phyloP scores from a whole-genome alignment of 345 rosid species.

The Aquilaria malaccensis region DNA sequence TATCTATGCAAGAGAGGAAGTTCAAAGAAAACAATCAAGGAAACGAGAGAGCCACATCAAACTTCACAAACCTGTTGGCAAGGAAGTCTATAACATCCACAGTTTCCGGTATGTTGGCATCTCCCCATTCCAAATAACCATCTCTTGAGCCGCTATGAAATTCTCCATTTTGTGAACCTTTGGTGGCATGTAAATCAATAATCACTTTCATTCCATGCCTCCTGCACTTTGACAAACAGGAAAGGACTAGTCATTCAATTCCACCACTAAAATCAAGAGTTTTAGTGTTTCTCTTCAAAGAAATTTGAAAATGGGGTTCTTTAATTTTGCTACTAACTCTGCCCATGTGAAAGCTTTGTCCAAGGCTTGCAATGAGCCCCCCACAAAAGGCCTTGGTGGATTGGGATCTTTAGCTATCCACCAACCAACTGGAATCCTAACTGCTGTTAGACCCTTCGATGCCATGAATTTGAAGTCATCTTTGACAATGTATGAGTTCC shows the following conservation, averaged over 20 bases:
- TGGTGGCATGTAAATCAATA: conserved; percentile 25
- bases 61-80: conserved; percentile 17
- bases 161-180: conserved; percentile 28
- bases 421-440: conserved; percentile 36
- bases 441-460: conserved; percentile 22
- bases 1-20: not conserved
- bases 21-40: not conserved
- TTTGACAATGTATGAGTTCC: conserved; percentile 26
- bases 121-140: conserved; percentile 39
- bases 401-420: conserved; percentile 31
- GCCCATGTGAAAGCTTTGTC: conserved; percentile 36
- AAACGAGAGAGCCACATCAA: not conserved
- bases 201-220: conserved; percentile 24
- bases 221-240: not conserved
- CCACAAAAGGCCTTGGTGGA: conserved; percentile 31
- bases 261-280: not conserved
- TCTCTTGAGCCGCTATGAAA: conserved; percentile 27
- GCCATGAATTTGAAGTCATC: conserved; percentile 33
- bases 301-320: too few relatives aligned
- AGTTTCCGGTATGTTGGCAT: conserved; percentile 23
- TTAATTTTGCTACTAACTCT: conserved; percentile 11
- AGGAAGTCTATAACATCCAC: conserved; percentile 31
- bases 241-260: not conserved
- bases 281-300: too few relatives aligned
- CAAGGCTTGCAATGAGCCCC: conserved; percentile 21